phyloP scores from a whole-genome alignment of 1,284 basidiomycete species.

The Ustanciosporium gigantosporum region DNA sequence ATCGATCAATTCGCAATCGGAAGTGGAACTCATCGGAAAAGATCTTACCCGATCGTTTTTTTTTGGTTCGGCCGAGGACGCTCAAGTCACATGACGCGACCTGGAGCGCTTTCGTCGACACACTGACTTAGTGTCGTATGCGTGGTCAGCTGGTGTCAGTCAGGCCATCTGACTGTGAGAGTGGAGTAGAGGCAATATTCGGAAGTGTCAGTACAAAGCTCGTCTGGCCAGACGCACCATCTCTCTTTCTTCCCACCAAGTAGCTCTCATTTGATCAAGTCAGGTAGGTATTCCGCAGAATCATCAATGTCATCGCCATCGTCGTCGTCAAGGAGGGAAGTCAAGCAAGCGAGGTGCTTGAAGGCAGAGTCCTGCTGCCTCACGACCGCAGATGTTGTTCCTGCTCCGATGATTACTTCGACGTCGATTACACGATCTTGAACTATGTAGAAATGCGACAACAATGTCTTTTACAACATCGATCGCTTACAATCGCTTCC shows the following conservation, averaged over 20 bases:
- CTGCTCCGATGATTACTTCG: neutral
- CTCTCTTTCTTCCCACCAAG: conserved; percentile 41
- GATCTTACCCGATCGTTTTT: no score
- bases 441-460: no score
- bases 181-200: no score
- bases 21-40: no score
- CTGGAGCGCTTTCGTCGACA: no score
- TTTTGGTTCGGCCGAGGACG: no score
- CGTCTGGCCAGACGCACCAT: neutral
- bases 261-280: conserved; percentile 45
- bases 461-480: no score
- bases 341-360: neutral
- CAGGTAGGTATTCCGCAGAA: conserved; percentile 34
- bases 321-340: neutral
- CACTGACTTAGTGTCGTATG: no score
- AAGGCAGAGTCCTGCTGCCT: neutral
- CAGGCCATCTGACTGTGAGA: no score
- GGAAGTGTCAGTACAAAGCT: conserved; percentile 45
- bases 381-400: neutral
- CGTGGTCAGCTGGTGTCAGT: no score
- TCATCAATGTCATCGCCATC: neutral
- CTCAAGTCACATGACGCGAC: no score
- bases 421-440: neutral
- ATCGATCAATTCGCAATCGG: no score
- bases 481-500: conserved; percentile 10